Evolutionary conservation across 441 rosid genomes (phyloP).

Genomic region (Croton setiger): DNA sequence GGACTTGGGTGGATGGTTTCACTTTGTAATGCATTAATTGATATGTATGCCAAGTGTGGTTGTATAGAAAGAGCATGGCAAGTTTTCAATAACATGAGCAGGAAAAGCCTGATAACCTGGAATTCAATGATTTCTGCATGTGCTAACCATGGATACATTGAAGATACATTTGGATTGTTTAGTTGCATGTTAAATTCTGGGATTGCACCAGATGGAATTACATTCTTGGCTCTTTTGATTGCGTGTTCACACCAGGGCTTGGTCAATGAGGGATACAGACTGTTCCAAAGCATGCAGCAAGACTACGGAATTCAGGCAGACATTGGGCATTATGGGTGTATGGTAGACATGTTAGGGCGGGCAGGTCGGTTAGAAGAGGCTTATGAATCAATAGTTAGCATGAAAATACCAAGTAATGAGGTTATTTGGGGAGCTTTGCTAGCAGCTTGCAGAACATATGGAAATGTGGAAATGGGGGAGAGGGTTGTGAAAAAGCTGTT

Average conservation of each 20-base stretch:
- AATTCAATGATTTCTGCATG: constrained; percentile 27
- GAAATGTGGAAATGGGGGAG: constrained; percentile 19
- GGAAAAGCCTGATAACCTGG: constrained; percentile 27
- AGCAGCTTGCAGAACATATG: constrained; percentile 21
- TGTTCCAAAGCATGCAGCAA: constrained; percentile 19
- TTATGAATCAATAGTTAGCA: constrained; percentile 7
- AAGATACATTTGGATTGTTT: constrained; percentile 17
- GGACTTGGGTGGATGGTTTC: constrained; percentile 30
- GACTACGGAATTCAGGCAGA: constrained; percentile 18
- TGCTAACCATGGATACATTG: constrained; percentile 20
- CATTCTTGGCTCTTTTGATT: constrained; percentile 19
- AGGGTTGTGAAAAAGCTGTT: constrained; percentile 21
- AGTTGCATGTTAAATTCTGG: constrained; percentile 16
- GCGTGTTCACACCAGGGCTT: constrained; percentile 17
- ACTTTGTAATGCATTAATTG: constrained; percentile 24
- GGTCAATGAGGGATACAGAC: constrained; percentile 22
- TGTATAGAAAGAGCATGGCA: constrained; percentile 22
- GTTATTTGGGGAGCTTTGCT: constrained; percentile 25
- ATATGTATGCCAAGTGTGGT: constrained; percentile 26
- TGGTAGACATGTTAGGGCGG: constrained; percentile 21
- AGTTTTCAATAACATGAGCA: constrained; percentile 23
- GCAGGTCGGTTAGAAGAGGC: constrained; percentile 27
- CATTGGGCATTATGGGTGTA: constrained; percentile 24
- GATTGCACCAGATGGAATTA: constrained; percentile 19
- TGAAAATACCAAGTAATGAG: constrained; percentile 20